phyloP scores from a whole-genome alignment of 1,284 basidiomycete genomes.

The Takashimella koratensis region DNA sequence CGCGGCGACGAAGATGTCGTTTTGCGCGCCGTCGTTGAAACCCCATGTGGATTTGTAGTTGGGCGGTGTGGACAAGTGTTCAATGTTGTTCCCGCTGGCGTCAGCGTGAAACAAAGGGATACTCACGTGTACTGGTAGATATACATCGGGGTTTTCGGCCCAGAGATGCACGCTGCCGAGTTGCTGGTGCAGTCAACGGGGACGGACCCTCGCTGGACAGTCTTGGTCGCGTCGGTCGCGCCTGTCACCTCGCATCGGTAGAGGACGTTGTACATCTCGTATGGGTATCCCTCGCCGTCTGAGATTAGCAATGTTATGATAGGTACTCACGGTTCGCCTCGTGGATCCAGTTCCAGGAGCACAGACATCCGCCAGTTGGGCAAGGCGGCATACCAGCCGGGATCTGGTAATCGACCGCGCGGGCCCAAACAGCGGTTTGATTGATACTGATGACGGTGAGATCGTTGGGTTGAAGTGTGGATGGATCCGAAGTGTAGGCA shows the following conservation, averaged over 20 bases:
- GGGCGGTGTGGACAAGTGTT: slow-evolving; percentile 55
- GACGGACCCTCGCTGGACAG: slow-evolving; percentile 50
- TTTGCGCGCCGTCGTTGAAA: slow-evolving; percentile 31
- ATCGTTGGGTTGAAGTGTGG: slow-evolving; percentile 59
- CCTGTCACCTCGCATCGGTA: slow-evolving; percentile 67
- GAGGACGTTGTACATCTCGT: slow-evolving; percentile 60
- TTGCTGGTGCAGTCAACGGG: slow-evolving; percentile 35
- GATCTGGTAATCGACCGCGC: slow-evolving; percentile 59
- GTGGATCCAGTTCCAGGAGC: slow-evolving; percentile 67
- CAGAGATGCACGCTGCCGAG: slow-evolving; percentile 32
- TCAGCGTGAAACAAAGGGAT: background rate
- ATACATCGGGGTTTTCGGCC: slow-evolving; percentile 20
- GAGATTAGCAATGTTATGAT: background rate
- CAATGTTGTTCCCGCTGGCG: slow-evolving; percentile 10
- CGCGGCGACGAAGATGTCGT: slow-evolving; percentile 26
- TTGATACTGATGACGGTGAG: slow-evolving; percentile 70
- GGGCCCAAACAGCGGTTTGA: slow-evolving; percentile 65
- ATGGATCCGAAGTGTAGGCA: slow-evolving; percentile 61
- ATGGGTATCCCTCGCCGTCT: slow-evolving; percentile 3
- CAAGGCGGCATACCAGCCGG: slow-evolving; percentile 65
- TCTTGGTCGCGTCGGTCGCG: slow-evolving; percentile 46
- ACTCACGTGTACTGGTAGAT: slow-evolving; percentile 1
- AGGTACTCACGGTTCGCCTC: slow-evolving; percentile 26
- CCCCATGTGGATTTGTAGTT: slow-evolving; percentile 27
- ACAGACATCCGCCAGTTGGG: slow-evolving; percentile 61